These are phyloP conservation scores for Nannochloropsis gaditana DNA, from an alignment of 108 stramenopile species.

Conservation along the genomic window DNA sequence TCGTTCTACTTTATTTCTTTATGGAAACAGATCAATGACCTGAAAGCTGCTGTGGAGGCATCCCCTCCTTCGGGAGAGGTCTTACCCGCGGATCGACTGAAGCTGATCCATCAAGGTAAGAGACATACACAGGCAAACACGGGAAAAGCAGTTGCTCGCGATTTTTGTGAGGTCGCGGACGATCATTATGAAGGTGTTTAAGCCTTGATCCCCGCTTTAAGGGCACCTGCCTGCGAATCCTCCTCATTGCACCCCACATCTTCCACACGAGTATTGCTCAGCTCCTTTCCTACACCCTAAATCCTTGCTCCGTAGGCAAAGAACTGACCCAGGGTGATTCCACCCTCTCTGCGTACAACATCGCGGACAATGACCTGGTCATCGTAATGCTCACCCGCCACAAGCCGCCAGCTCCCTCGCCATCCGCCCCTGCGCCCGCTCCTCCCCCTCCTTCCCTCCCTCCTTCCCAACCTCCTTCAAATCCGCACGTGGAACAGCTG, in stretches of 20 bases:
- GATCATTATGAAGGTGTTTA: too few species aligned
- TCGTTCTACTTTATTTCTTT: background rate
- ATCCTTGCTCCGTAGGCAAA: background rate
- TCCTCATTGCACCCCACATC: too few species aligned
- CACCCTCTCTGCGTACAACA: background rate
- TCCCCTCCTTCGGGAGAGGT: background rate
- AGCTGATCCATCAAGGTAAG: constrained; percentile 18
- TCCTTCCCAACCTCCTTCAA: background rate
- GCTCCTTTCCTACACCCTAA: background rate
- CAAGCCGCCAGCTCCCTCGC: background rate
- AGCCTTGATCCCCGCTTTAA: too few species aligned
- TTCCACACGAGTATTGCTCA: background rate
- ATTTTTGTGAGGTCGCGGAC: too few species aligned
- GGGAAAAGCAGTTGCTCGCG: too few species aligned
- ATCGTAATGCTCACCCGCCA: background rate
- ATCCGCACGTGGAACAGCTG: background rate
- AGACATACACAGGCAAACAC: background rate
- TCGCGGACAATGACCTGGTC: background rate
- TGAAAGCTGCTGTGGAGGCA: constrained; percentile 11
- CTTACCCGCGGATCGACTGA: background rate
- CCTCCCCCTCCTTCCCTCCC: background rate
- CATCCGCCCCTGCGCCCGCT: background rate
- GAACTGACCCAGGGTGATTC: background rate
- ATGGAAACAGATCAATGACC: background rate
- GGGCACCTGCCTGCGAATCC: too few species aligned